Evolutionary conservation across 306 rosid species (phyloP).

Genomic region (Ormosia semicastrata): DNA sequence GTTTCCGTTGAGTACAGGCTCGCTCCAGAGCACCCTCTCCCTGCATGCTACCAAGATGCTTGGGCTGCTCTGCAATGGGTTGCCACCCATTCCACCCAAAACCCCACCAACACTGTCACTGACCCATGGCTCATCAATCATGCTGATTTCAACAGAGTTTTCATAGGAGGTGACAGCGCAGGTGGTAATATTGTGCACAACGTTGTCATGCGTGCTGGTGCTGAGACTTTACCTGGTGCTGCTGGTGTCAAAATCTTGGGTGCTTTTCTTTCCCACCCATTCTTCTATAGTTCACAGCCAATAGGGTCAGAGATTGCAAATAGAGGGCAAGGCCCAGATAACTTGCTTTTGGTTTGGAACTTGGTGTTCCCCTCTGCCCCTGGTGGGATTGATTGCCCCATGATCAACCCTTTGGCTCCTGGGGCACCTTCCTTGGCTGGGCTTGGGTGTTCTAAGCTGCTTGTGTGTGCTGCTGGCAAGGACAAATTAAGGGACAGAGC

Average conservation of each 20-base stretch:
- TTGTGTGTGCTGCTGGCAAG: constrained; percentile 28
- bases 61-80: constrained; percentile 45
- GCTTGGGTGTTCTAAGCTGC: constrained; percentile 30
- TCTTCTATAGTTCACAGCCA: constrained; percentile 36
- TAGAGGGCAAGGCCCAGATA: background rate
- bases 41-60: constrained; percentile 37
- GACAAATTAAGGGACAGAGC: constrained; percentile 34
- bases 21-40: constrained; percentile 42
- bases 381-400: constrained; percentile 29
- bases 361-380: constrained; percentile 31
- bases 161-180: constrained; percentile 49
- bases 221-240: constrained; percentile 30
- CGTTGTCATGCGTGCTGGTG: constrained; percentile 31
- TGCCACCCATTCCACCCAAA: background rate
- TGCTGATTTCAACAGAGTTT: constrained; percentile 28
- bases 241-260: constrained; percentile 26
- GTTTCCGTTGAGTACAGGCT: constrained; percentile 43
- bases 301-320: constrained; percentile 21
- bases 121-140: constrained; percentile 40
- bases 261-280: constrained; percentile 41
- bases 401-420: constrained; percentile 26
- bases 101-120: background rate
- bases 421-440: constrained; percentile 36
- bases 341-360: constrained; percentile 18
- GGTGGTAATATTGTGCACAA: constrained; percentile 52